Evolutionary conservation across 1,284 basidiomycete species (phyloP), one percentile per base, ranked within the genome.

Genomic region (Stygiomarasmius scandens): DNA sequence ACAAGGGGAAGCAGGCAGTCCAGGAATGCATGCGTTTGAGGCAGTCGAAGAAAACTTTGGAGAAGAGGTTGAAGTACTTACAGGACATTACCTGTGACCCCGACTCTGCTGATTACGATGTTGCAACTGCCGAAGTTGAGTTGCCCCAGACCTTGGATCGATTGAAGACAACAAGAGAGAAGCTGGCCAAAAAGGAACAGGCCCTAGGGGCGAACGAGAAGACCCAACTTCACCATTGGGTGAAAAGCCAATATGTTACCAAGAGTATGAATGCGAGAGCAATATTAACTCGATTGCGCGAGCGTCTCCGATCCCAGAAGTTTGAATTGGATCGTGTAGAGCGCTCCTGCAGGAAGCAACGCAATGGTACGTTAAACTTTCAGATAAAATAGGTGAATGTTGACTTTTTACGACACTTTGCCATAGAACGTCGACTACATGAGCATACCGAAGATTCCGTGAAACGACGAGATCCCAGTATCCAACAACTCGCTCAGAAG

Each of bases 321-420:
- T 59, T 59, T 52, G 54, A 59, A 14, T 10, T 32, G 16, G 54
- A 59, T 23, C n/a, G 58, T 2, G 12, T 59, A 12, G 58, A 59
- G 34, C 53, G 43, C 14, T 46, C 20, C 1, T 47, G 27, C n/a
- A 27, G 50, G 2, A 45, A 52, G n/a, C 53, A 54, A 34, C 34
- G 45, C 1, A 54, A 38, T 47, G 34, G 53, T 54, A 24, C 10
- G 53, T 34, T n/a, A n/a, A n/a, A n/a, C n/a, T n/a, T n/a, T n/a
- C n/a, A n/a, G n/a, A n/a, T n/a, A n/a, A n/a, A n/a, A n/a, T n/a
- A n/a, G n/a, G n/a, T n/a, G n/a, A n/a, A n/a, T n/a, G n/a, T n/a
- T 41, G 38, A 2, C 14, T 2, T 43, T n/a, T n/a, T n/a, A n/a
- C n/a, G 3, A 11, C 5, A 14, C 11, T 43, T 43, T 44, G 22